A percentile compares a stretch with the other conserved stretches of the same genome.
These are phyloP conservation scores for Magnaporthiopsis poae DNA, from an alignment of 2,329 filamentous ascomycete species.

Conservation along the genomic window DNA sequence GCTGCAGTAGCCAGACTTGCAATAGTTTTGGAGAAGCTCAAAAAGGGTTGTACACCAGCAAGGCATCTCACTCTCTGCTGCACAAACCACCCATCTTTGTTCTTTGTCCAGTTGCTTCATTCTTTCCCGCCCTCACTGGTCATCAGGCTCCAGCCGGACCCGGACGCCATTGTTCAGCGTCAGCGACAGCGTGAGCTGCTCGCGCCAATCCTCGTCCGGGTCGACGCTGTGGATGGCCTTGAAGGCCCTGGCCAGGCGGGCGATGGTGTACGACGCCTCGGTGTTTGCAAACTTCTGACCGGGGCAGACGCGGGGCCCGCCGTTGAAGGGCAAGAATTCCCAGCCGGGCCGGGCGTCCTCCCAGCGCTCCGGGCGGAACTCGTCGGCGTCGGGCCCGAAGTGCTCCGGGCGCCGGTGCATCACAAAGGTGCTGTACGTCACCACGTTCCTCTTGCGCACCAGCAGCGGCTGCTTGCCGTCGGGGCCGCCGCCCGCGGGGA, in stretches of 20 bases:
- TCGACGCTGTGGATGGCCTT: neutral
- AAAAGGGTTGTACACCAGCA: too few relatives aligned
- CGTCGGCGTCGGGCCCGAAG: slow-evolving; percentile 10
- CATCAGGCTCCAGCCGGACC: neutral
- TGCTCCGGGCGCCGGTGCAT: slow-evolving; percentile 18
- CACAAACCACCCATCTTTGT: too few relatives aligned
- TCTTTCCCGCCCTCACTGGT: too few relatives aligned
- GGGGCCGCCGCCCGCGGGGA: slow-evolving; percentile 37
- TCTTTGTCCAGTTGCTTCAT: too few relatives aligned
- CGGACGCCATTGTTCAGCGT: neutral
- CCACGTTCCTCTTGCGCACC: slow-evolving; percentile 30
- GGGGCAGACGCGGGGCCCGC: slow-evolving; percentile 39
- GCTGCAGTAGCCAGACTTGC: too few relatives aligned
- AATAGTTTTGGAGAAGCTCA: too few relatives aligned
- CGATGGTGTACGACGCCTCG: neutral
- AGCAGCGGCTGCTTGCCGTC: slow-evolving; percentile 33
- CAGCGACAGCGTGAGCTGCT: neutral
- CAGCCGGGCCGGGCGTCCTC: slow-evolving; percentile 16
- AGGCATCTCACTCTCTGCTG: too few relatives aligned
- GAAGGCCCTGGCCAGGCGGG: neutral
- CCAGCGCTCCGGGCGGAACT: slow-evolving; percentile 11
- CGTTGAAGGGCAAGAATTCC: slow-evolving; percentile 34
- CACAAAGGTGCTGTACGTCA: slow-evolving; percentile 27
- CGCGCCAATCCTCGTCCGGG: neutral
- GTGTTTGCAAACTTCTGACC: slow-evolving; percentile 38